Evolutionary conservation across 2,329 filamentous ascomycete species (phyloP).

Genomic region (Huntiella bhutanensis): DNA sequence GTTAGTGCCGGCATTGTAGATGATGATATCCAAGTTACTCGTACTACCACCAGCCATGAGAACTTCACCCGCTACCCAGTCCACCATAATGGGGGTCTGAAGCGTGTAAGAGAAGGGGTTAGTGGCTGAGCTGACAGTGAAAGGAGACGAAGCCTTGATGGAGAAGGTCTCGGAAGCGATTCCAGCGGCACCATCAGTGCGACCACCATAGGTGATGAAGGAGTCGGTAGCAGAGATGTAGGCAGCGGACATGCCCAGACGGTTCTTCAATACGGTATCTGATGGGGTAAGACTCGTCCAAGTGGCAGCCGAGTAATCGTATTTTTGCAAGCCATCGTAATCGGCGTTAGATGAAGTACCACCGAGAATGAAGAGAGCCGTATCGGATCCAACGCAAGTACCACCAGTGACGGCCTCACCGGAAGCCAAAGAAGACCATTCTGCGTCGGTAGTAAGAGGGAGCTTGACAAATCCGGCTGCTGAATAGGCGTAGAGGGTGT

Average conservation of each 20-base stretch:
- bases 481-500: constrained; percentile 73
- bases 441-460: constrained; percentile 43
- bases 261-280: constrained; percentile 41
- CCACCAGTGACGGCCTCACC: constrained; percentile 56
- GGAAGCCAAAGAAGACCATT: constrained; percentile 48
- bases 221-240: constrained; percentile 53
- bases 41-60: constrained; percentile 53
- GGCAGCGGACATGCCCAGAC: constrained; percentile 54
- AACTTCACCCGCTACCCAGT: constrained; percentile 52
- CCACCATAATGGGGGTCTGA: constrained; percentile 44
- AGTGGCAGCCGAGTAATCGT: constrained; percentile 31
- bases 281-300: constrained; percentile 30
- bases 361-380: constrained; percentile 65
- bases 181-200: constrained; percentile 35
- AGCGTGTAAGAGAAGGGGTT: constrained; percentile 11
- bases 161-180: constrained; percentile 59
- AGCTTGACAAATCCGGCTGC: constrained; percentile 57
- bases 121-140: constrained; percentile 29
- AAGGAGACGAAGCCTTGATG: constrained; percentile 47
- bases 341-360: constrained; percentile 34
- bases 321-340: constrained; percentile 61
- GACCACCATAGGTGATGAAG: constrained; percentile 68
- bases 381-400: constrained; percentile 50
- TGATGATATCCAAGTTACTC: constrained; percentile 46
- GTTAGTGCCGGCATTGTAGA: constrained; percentile 39